phyloP scores from a whole-genome alignment of 495 filamentous ascomycete species.

The Aspergillus baeticus region DNA sequence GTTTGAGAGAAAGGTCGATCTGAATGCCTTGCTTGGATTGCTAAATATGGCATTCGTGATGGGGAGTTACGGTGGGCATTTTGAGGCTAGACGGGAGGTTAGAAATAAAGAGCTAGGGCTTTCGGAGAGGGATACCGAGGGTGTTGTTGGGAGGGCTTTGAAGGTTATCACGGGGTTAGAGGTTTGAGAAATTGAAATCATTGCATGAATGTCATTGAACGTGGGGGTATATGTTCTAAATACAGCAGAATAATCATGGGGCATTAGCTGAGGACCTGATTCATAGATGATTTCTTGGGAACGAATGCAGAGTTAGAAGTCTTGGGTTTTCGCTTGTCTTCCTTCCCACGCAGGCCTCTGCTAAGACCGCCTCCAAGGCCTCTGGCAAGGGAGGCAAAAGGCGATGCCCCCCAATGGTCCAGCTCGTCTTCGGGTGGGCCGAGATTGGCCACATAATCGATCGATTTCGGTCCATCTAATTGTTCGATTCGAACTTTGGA shows the following conservation, averaged over 20 bases:
- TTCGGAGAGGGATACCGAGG: no score
- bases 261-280: slow-evolving; percentile 23
- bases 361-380: slow-evolving; percentile 46
- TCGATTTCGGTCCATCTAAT: slow-evolving; percentile 13
- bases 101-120: no score
- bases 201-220: neutral
- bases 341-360: slow-evolving; percentile 35
- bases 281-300: slow-evolving; percentile 25
- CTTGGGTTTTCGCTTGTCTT: slow-evolving; percentile 27
- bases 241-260: neutral
- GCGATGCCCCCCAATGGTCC: slow-evolving; percentile 42
- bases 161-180: no score
- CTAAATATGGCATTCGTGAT: no score
- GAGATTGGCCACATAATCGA: slow-evolving; percentile 11
- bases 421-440: slow-evolving; percentile 35
- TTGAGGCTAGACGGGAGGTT: no score
- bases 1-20: no score
- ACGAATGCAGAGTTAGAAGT: slow-evolving; percentile 15
- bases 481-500: slow-evolving; percentile 19
- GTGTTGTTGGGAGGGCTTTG: no score
- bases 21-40: no score
- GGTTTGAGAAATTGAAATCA: neutral
- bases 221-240: slow-evolving; percentile 2
- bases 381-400: slow-evolving; percentile 46
- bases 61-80: no score